Conservation (phyloP, 129 eudicot genomes). For the Lonicera japonica region DNA sequence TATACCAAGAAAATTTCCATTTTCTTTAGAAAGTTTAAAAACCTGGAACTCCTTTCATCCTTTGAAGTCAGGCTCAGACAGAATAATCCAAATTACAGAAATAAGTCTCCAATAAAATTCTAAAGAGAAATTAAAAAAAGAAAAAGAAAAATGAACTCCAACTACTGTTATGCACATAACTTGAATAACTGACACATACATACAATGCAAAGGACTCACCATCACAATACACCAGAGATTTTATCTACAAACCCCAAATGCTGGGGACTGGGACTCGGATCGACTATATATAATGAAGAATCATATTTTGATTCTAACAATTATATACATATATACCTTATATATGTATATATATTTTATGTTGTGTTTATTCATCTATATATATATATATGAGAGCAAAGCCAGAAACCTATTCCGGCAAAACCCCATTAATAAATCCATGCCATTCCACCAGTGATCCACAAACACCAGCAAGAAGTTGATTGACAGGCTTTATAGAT, state of each 20-base stretch:
- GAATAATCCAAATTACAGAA: conserved; percentile 10
- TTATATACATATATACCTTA: conserved; percentile 1
- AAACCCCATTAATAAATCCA: conserved; percentile 17
- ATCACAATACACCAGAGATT: conserved; percentile 32
- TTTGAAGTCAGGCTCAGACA: conserved; percentile 41
- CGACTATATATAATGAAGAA: conserved; percentile 12
- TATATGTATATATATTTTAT: conserved; percentile 15
- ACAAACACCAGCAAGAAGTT: conserved; percentile 17
- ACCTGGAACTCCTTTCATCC: conserved; percentile 36
- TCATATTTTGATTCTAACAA: conserved; percentile 56
- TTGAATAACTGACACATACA: conserved; percentile 1
- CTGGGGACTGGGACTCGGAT: conserved; percentile 14
- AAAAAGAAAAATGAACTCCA: conserved; percentile 11
- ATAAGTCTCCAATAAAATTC: conserved; percentile 2
- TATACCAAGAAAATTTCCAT: not conserved
- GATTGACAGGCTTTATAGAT: conserved; percentile 5
- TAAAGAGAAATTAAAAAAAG: not conserved
- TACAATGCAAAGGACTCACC: conserved; percentile 15
- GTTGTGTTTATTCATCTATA: too few species aligned
- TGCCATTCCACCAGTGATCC: conserved; percentile 37
- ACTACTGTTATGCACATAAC: conserved; percentile 20
- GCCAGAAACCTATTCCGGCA: conserved; percentile 76
- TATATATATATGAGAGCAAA: conserved; percentile 12
- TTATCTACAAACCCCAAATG: conserved; percentile 32
- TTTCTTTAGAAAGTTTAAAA: not conserved